Conservation (phyloP, 257 asterid genomes). For the Nicotiana tabacum region DNA sequence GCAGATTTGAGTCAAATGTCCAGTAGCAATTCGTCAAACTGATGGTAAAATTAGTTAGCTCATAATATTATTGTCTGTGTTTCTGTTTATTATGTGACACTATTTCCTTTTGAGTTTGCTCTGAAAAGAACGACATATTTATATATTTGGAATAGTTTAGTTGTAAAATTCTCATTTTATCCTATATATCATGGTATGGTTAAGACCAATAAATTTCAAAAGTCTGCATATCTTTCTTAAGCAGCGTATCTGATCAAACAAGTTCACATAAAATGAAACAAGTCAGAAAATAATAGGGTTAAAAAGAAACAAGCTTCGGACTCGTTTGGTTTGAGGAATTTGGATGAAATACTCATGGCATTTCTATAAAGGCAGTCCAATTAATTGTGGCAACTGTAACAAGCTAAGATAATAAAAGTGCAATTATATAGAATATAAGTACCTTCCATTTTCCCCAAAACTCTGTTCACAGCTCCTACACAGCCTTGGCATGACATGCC, state of each 20-base stretch:
- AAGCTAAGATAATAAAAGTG: not conserved
- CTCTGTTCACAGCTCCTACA: constrained; percentile 85
- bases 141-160: not conserved
- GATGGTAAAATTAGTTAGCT: not conserved
- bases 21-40: no score
- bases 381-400: no score
- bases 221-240: not conserved
- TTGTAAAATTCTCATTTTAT: not conserved
- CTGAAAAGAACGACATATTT: not conserved
- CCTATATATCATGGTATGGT: not conserved
- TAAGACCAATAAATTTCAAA: not conserved
- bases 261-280: not conserved
- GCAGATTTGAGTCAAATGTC: not conserved
- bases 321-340: no score
- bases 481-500: constrained; percentile 94
- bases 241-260: not conserved
- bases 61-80: not conserved
- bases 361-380: no score
- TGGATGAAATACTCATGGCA: no score
- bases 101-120: not conserved
- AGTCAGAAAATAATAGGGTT: no score
- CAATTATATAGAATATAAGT: not conserved
- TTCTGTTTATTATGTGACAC: not conserved
- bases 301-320: no score
- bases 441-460: constrained; percentile 87